These are phyloP conservation scores for Pythium aquatile DNA, from an alignment of 352 stramenopile genomes.

Conservation along the genomic window DNA sequence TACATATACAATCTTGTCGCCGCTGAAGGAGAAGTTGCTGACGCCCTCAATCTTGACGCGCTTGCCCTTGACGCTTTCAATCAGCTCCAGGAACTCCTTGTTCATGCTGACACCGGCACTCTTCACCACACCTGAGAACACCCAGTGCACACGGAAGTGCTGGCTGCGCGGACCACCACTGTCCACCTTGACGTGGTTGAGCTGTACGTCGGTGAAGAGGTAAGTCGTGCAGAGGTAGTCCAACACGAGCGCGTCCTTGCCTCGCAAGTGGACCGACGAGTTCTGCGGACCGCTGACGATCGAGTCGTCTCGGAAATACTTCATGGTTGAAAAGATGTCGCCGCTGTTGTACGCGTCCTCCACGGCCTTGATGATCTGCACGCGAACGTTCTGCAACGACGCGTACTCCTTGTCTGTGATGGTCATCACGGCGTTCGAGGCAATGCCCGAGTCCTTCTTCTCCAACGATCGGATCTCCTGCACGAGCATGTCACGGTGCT, in stretches of 20 bases:
- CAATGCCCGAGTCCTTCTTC: conserved; percentile 62
- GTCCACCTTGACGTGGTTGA: conserved; percentile 82
- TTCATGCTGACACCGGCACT: conserved; percentile 82
- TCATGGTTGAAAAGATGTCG: conserved; percentile 71
- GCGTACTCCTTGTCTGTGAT: conserved; percentile 83
- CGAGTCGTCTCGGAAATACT: conserved; percentile 86
- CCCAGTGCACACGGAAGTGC: conserved; percentile 86
- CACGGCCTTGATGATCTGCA: conserved; percentile 80
- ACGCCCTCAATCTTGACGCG: conserved; percentile 82
- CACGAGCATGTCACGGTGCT: conserved; percentile 84
- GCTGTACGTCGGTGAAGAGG: conserved; percentile 70
- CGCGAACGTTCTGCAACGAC: conserved; percentile 66
- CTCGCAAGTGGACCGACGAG: conserved; percentile 77
- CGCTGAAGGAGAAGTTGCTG: conserved; percentile 87
- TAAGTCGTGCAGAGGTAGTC: conserved; percentile 87
- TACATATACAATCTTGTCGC: conserved; percentile 88
- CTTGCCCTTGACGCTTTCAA: conserved; percentile 77
- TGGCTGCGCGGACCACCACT: conserved; percentile 77
- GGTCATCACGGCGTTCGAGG: conserved; percentile 49
- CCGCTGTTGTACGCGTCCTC: conserved; percentile 80
- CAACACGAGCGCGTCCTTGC: conserved; percentile 82
- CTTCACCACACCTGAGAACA: conserved; percentile 73
- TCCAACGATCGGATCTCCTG: conserved; percentile 84
- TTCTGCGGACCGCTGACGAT: conserved; percentile 86
- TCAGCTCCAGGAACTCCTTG: conserved; percentile 86